Percentiles rank a stretch among this genome's conserved stretches.
These are phyloP conservation scores for Sordaria brevicollis DNA, from an alignment of 495 filamentous ascomycete species.

Conservation along the genomic window DNA sequence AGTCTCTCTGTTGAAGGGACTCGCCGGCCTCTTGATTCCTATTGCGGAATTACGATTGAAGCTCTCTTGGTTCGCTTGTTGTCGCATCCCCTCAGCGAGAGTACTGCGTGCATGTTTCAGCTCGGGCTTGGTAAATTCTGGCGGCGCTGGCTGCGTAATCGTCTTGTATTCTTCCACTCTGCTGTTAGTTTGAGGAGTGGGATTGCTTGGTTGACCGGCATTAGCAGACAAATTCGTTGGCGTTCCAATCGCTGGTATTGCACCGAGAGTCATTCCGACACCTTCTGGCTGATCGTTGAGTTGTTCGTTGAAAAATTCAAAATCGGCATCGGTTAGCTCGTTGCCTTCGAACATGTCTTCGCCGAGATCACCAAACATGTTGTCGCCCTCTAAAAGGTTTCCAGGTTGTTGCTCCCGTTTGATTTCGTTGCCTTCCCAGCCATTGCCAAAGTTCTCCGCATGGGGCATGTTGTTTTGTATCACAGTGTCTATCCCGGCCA, in stretches of 20 bases:
- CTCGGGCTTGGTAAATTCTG: conserved; percentile 38
- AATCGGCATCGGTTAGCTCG: conserved; percentile 82
- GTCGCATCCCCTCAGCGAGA: conserved; percentile 22
- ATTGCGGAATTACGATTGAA: conserved; percentile 19
- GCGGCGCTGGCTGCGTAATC: conserved; percentile 7
- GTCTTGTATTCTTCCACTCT: not conserved
- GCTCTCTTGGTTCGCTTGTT: conserved; percentile 15
- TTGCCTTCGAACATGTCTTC: conserved; percentile 70
- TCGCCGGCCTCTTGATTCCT: conserved; percentile 29
- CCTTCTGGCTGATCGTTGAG: conserved; percentile 47
- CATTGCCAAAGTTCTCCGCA: conserved; percentile 17
- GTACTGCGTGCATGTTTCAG: conserved; percentile 37
- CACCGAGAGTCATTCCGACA: conserved; percentile 25
- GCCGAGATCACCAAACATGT: conserved; percentile 60
- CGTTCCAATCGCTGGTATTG: conserved; percentile 6
- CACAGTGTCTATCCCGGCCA: conserved; percentile 17
- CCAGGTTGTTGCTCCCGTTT: conserved; percentile 29
- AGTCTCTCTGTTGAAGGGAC: conserved; percentile 41
- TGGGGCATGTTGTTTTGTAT: conserved; percentile 8
- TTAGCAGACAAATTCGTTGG: conserved; percentile 3
- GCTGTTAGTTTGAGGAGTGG: not conserved
- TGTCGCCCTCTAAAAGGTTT: conserved; percentile 41
- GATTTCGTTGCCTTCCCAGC: conserved; percentile 25
- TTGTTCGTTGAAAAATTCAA: conserved; percentile 73
- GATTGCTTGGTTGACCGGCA: conserved; percentile 3